These are phyloP conservation scores for Eucalyptus microcorys DNA, from an alignment of 345 rosid species.

Conservation along the genomic window DNA sequence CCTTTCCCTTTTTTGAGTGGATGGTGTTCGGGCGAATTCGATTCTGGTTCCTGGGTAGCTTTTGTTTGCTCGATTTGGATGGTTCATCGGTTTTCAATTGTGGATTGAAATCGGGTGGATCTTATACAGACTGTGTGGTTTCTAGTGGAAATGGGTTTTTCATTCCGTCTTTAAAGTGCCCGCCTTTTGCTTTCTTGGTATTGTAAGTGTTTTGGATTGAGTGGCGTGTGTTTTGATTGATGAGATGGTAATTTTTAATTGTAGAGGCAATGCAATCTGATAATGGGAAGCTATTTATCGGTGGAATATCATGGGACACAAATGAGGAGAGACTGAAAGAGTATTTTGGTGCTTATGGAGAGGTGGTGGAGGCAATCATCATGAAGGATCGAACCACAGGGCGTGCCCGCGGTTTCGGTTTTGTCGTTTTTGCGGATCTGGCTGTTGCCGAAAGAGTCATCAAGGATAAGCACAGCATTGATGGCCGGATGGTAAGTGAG, in stretches of 20 bases:
- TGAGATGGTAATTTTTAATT: not conserved
- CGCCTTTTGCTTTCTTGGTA: not conserved
- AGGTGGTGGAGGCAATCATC: constrained; percentile 93
- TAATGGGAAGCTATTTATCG: constrained; percentile 85
- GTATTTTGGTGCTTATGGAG: constrained; percentile 78
- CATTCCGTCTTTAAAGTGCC: not conserved
- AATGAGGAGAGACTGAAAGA: constrained; percentile 89
- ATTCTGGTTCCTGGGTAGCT: not conserved
- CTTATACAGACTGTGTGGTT: not conserved
- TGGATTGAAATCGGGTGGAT: not conserved
- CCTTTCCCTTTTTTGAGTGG: not conserved
- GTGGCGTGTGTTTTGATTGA: not conserved
- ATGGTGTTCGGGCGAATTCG: not conserved
- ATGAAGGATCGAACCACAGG: constrained; percentile 98
- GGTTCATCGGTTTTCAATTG: not conserved
- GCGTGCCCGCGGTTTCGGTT: constrained; percentile 98
- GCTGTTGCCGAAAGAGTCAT: constrained; percentile 86
- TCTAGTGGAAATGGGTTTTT: not conserved
- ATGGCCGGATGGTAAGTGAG: constrained; percentile 80
- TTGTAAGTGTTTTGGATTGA: not conserved
- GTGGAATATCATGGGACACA: constrained; percentile 99
- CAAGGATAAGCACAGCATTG: constrained; percentile 76
- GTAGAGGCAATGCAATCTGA: constrained; percentile 85
- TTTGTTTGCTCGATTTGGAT: not conserved
- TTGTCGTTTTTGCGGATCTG: constrained; percentile 86